These are phyloP conservation scores for Microdochium trichocladiopsis DNA, from an alignment of 2,329 filamentous ascomycete species.

Conservation along the genomic window DNA sequence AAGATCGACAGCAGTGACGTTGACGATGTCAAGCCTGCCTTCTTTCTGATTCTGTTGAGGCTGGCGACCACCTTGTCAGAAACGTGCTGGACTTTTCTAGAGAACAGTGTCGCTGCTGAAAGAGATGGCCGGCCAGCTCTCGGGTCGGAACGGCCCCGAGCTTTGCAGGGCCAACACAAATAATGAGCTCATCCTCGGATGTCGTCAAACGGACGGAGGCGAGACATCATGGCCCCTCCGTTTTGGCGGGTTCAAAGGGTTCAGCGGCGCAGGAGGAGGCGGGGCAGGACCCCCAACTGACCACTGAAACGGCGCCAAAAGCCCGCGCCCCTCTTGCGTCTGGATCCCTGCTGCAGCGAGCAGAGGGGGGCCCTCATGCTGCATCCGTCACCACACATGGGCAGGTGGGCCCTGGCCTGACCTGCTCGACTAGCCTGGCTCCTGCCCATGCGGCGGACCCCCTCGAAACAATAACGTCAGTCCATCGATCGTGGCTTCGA, in stretches of 20 bases:
- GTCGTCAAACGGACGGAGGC: not conserved
- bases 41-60: too few relatives aligned
- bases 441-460: not conserved
- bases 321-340: not conserved
- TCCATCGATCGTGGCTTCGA: not conserved
- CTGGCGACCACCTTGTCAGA: too few relatives aligned
- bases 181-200: not conserved
- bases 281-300: not conserved
- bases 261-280: not conserved
- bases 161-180: not conserved
- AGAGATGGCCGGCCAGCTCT: too few relatives aligned
- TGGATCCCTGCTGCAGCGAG: not conserved
- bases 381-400: not conserved
- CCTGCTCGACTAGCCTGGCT: not conserved
- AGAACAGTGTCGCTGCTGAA: too few relatives aligned
- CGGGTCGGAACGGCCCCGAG: not conserved
- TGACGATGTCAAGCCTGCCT: too few relatives aligned
- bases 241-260: not conserved
- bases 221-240: not conserved
- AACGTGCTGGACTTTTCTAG: too few relatives aligned
- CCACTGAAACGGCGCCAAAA: not conserved
- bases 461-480: slow-evolving; percentile 1
- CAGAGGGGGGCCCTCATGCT: not conserved
- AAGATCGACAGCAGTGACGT: too few relatives aligned
- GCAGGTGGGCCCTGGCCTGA: not conserved